A percentile compares a stretch with the other conserved stretches of the same genome.
Evolutionary conservation across 2,329 filamentous ascomycete genomes (phyloP).

Genomic region (Juglanconis oblonga): DNA sequence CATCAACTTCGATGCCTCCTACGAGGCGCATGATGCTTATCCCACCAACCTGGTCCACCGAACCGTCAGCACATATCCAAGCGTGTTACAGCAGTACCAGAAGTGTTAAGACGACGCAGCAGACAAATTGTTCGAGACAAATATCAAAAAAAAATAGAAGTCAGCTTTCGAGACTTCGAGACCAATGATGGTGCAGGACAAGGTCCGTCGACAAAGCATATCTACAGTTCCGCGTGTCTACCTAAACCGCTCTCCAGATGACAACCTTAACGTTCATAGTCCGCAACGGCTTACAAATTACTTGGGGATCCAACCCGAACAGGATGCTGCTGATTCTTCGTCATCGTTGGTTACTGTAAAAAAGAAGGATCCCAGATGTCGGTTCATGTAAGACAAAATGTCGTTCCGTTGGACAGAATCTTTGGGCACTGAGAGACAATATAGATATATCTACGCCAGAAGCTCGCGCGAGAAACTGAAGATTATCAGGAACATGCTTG

Average conservation of each 20-base stretch:
- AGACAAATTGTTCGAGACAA: not conserved
- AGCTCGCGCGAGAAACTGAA: not conserved
- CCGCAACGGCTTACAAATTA: not conserved
- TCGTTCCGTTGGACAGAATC: not conserved
- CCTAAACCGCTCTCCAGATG: not conserved
- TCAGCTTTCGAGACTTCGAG: not conserved
- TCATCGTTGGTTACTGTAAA: not conserved
- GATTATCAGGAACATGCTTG: not conserved
- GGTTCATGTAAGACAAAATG: not conserved
- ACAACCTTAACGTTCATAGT: not conserved
- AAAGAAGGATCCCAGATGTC: not conserved
- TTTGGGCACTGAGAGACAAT: not conserved
- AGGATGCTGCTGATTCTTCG: not conserved
- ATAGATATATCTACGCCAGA: not conserved
- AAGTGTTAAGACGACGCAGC: not conserved
- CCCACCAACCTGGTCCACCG: not conserved
- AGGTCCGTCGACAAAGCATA: not conserved
- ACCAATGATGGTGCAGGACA: not conserved
- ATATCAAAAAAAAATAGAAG: not conserved
- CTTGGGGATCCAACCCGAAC: not conserved
- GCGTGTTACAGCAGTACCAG: not conserved
- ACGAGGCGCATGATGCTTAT: not conserved
- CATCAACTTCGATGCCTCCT: not conserved
- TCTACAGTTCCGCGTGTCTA: not conserved
- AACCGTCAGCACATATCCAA: not conserved